These are phyloP conservation scores for Tephrocybe sp. DNA, from an alignment of 768 basidiomycete species.

Conservation along the genomic window DNA sequence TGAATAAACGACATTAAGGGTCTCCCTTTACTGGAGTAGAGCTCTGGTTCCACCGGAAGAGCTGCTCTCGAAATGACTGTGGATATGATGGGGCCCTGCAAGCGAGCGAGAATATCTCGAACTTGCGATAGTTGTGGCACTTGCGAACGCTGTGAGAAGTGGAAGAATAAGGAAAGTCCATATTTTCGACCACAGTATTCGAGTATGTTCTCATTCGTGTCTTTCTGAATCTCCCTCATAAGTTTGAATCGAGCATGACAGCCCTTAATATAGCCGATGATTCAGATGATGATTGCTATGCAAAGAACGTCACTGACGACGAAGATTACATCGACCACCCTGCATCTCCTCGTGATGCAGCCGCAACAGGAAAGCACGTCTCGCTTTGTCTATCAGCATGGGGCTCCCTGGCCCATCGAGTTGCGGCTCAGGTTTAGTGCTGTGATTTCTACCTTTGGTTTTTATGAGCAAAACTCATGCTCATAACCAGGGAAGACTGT, in stretches of 20 bases:
- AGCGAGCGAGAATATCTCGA: conserved; percentile 12
- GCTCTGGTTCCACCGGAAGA: conserved; percentile 1
- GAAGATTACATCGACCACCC: neutral
- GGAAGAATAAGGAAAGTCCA: neutral
- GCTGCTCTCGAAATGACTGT: conserved; percentile 6
- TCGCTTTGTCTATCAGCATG: conserved; percentile 3
- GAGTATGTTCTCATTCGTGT: no score
- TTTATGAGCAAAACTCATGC: neutral
- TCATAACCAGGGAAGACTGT: neutral
- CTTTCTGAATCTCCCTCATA: no score
- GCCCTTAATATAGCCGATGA: conserved; percentile 28
- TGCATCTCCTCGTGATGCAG: neutral
- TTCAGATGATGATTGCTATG: conserved; percentile 37
- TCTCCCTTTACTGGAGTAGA: conserved; percentile 5
- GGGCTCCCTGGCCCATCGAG: conserved; percentile 15
- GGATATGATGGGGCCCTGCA: conserved; percentile 16
- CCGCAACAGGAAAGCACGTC: conserved; percentile 2
- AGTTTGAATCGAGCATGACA: conserved; percentile 22
- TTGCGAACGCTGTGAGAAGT: neutral
- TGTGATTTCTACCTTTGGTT: neutral
- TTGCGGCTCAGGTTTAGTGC: neutral
- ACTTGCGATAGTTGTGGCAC: conserved; percentile 8
- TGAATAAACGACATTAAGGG: conserved; percentile 5
- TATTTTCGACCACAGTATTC: no score
- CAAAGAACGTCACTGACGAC: conserved; percentile 36